phyloP scores from a whole-genome alignment of 2,329 filamentous ascomycete species.

The Colletotrichum viniferum region DNA sequence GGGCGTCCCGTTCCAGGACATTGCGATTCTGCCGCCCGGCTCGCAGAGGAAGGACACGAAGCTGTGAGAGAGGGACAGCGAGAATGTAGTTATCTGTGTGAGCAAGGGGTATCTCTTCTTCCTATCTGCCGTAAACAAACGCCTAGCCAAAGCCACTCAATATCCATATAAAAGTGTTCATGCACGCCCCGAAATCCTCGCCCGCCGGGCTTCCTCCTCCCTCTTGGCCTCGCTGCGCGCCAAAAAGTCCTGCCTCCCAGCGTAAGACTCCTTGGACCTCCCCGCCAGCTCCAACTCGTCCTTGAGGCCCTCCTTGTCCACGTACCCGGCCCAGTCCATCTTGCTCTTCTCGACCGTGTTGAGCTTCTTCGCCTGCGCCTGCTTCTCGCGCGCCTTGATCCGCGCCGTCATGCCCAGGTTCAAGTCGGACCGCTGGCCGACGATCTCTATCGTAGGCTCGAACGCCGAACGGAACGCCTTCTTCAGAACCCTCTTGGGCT shows the following conservation, averaged over 20 bases:
- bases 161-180: constrained; percentile 19
- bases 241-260: constrained; percentile 67
- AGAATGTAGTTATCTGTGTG: background rate
- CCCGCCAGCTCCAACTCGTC: constrained; percentile 70
- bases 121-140: background rate
- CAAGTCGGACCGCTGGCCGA: constrained; percentile 55
- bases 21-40: constrained; percentile 43
- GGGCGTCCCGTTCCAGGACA: constrained; percentile 61
- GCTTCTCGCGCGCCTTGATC: constrained; percentile 49
- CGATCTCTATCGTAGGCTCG: constrained; percentile 56
- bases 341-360: constrained; percentile 75
- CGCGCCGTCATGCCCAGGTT: constrained; percentile 59
- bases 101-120: constrained; percentile 16
- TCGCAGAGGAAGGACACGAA: background rate
- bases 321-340: constrained; percentile 75
- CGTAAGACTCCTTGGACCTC: constrained; percentile 68
- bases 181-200: constrained; percentile 47
- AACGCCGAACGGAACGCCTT: constrained; percentile 67
- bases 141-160: background rate
- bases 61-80: background rate
- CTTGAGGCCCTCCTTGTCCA: constrained; percentile 73
- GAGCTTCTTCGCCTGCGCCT: constrained; percentile 64
- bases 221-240: constrained; percentile 66
- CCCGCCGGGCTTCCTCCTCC: constrained; percentile 63
- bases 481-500: constrained; percentile 49